Conservation (phyloP, 1,139 yeast genomes). For the Kodamaea sp. region DNA sequence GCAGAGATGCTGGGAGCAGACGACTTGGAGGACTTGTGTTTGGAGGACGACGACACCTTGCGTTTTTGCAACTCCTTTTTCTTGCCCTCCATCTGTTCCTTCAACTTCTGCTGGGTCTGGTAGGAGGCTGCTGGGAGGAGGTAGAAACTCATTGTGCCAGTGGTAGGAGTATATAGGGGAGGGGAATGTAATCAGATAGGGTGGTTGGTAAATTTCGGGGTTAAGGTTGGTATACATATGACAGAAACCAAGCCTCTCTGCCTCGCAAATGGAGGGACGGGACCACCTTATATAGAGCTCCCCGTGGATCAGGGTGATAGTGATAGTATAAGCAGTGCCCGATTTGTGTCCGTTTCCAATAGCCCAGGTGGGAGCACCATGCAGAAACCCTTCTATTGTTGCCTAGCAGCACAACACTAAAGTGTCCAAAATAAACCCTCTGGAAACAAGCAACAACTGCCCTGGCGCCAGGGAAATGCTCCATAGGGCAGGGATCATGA, state of each 20-base stretch:
- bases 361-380: no score
- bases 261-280: no score
- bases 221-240: no score
- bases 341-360: no score
- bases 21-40: conserved; percentile 5
- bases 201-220: no score
- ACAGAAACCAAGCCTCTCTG: no score
- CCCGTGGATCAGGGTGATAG: background rate
- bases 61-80: conserved; percentile 10
- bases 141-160: conserved; percentile 16
- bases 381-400: background rate
- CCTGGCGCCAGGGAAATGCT: background rate
- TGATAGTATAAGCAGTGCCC: no score
- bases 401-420: background rate
- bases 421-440: background rate
- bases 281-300: conserved; percentile 1
- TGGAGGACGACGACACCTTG: conserved; percentile 6
- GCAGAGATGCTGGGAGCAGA: conserved; percentile 1
- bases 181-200: background rate
- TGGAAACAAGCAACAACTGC: background rate
- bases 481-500: no score
- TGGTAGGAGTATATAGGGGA: background rate
- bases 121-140: conserved; percentile 19
- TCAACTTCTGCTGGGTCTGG: conserved; percentile 22
- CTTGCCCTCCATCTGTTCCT: conserved; percentile 16